A percentile compares a stretch with the other conserved stretches of the same genome.
Conservation (phyloP, 2,329 filamentous ascomycete genomes). For the Diaporthe batatas region DNA sequence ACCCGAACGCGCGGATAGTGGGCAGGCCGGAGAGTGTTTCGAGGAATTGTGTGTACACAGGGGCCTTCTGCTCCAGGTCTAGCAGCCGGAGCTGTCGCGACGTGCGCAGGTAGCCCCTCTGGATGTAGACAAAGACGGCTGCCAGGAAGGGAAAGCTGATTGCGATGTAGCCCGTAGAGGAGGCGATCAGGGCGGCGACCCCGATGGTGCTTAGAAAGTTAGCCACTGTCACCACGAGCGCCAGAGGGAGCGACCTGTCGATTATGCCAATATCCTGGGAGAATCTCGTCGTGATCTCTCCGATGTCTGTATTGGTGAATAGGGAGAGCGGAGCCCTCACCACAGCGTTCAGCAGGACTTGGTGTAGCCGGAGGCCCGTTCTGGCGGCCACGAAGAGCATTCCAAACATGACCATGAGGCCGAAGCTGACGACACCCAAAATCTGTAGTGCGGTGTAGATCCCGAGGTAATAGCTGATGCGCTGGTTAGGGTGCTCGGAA, state of each 20-base stretch:
- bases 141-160: slow-evolving; percentile 56
- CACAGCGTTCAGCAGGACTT: slow-evolving; percentile 22
- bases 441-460: slow-evolving; percentile 51
- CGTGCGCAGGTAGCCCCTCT: slow-evolving; percentile 61
- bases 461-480: slow-evolving; percentile 53
- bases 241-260: slow-evolving; percentile 42
- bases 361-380: slow-evolving; percentile 16
- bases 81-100: slow-evolving; percentile 61
- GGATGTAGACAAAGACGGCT: slow-evolving; percentile 55
- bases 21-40: slow-evolving; percentile 59
- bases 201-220: slow-evolving; percentile 52
- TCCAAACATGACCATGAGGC: slow-evolving; percentile 1
- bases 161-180: slow-evolving; percentile 56
- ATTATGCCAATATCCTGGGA: slow-evolving; percentile 41
- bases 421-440: slow-evolving; percentile 43
- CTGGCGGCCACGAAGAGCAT: slow-evolving; percentile 29
- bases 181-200: slow-evolving; percentile 48
- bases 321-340: slow-evolving; percentile 42
- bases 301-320: slow-evolving; percentile 44
- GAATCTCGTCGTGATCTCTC: slow-evolving; percentile 46
- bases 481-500: slow-evolving; percentile 52
- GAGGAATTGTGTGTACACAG: slow-evolving; percentile 60
- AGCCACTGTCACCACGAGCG: slow-evolving; percentile 50
- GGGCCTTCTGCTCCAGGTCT: slow-evolving; percentile 59
- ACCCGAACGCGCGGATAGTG: slow-evolving; percentile 61